Base-by-base conservation (phyloP, 2,329 filamentous ascomycete genomes). In the Allantophomopsis cytisporea region DNA sequence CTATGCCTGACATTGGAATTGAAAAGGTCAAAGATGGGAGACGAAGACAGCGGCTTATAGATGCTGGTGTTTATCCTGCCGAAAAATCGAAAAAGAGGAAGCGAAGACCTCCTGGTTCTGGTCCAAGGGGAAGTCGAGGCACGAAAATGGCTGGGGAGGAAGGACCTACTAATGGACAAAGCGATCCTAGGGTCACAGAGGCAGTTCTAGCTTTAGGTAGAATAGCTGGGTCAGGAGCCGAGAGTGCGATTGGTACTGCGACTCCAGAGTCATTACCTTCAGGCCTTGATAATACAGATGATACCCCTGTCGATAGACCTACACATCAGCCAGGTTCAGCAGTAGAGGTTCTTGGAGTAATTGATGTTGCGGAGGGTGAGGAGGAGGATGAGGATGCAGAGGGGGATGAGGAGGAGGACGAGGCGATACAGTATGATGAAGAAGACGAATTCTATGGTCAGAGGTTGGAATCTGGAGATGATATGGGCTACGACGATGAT, bases 371-470 rank as follows among this genome's bases (percentile, higher is more conserved):
- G 30, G 47, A 48, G 3, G 32, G 18, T 35, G 15, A 38, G 10
- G 46, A 46, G 13, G 44, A 39, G 21, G 44, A 46, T 21, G 40
- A 38, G 3, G 34, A 21, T 20, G 43, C 37, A 37, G 28, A 42
- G 11, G 41, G 42, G 15, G 45, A 45, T 23, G 44, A 40, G 23
- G 41, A 31, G 32, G 39, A 41, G 3, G 42, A 36, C 10, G 43
- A 44, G 11, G 41, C 31, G 16, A 37, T 21, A n/a, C 20, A 15
- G 33, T 30, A 52, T 30, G 47, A 45, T 7, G 44, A 47, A 2
- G 54, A 55, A 17, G 51, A 46, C 2, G 50, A 51, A 5, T 44
- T 44, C 4, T 54, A 54, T 7, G 56, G 56, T 10, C 52, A 48
- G n/a, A 49, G 52, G 5, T 43, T 41, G 7, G 45, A 49, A 5